phyloP scores from a whole-genome alignment of 163 green algal genomes.

The Volvox carteri region DNA sequence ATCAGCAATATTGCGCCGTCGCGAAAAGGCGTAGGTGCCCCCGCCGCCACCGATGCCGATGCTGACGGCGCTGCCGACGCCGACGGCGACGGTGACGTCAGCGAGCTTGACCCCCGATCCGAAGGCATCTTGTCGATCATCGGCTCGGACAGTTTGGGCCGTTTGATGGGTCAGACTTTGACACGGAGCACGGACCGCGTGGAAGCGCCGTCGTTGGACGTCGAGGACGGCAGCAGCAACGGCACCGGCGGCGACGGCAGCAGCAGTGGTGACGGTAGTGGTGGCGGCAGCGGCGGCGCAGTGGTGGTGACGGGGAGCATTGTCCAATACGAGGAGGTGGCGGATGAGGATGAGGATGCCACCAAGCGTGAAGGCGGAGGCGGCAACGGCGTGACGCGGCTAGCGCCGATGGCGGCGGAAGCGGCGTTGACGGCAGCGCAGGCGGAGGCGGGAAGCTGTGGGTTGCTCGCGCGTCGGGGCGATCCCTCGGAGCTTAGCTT shows the following conservation, averaged over 20 bases:
- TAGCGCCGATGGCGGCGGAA: neutral
- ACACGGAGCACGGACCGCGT: neutral
- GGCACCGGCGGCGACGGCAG: too few species aligned
- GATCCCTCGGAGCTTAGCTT: neutral
- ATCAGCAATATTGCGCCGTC: conserved; percentile 12
- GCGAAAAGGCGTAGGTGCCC: neutral
- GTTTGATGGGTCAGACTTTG: neutral
- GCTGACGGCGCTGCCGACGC: neutral
- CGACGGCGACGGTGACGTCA: neutral
- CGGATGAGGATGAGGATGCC: neutral
- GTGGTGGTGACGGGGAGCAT: neutral
- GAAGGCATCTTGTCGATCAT: neutral
- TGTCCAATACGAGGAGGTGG: neutral
- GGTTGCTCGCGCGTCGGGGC: too few species aligned
- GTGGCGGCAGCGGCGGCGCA: neutral
- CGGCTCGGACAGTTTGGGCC: neutral
- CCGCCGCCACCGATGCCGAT: neutral
- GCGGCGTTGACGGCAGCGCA: neutral
- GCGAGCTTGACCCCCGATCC: too few species aligned
- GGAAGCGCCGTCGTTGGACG: too few species aligned
- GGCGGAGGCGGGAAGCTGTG: too few species aligned
- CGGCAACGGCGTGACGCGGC: too few species aligned
- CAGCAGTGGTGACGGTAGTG: too few species aligned
- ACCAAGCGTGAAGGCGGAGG: too few species aligned
- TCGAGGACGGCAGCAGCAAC: too few species aligned